Conservation (phyloP, 129 eudicot genomes). For the Saposhnikovia divaricata region DNA sequence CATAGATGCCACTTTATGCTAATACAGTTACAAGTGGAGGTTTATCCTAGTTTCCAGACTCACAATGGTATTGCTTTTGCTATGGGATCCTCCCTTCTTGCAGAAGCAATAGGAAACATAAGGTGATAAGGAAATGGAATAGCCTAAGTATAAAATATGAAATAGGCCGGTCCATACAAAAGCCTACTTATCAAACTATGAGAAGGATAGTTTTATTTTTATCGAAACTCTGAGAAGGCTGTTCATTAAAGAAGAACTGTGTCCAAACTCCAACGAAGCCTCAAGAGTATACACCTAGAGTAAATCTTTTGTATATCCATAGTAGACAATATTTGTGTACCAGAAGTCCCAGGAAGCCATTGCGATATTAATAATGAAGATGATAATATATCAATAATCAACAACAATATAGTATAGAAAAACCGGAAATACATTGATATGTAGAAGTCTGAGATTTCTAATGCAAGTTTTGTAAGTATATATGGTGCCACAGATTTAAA, state of each 20-base stretch:
- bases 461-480: constrained; percentile 1
- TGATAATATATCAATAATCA: neutral
- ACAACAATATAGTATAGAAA: neutral
- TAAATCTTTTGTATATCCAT: neutral
- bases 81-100: neutral
- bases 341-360: neutral
- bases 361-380: neutral
- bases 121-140: neutral
- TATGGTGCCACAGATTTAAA: too few species aligned
- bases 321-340: neutral
- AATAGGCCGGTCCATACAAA: neutral
- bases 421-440: neutral
- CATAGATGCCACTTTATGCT: neutral
- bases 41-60: neutral
- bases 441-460: neutral
- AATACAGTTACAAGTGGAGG: neutral
- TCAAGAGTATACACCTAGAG: neutral
- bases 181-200: neutral
- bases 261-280: neutral
- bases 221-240: neutral
- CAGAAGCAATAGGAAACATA: neutral
- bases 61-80: neutral
- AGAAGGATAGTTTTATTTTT: too few species aligned
- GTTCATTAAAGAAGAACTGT: neutral
- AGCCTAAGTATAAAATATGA: neutral